These are phyloP conservation scores for Leccinum sublutescens DNA, from an alignment of 768 basidiomycete genomes.

Conservation along the genomic window DNA sequence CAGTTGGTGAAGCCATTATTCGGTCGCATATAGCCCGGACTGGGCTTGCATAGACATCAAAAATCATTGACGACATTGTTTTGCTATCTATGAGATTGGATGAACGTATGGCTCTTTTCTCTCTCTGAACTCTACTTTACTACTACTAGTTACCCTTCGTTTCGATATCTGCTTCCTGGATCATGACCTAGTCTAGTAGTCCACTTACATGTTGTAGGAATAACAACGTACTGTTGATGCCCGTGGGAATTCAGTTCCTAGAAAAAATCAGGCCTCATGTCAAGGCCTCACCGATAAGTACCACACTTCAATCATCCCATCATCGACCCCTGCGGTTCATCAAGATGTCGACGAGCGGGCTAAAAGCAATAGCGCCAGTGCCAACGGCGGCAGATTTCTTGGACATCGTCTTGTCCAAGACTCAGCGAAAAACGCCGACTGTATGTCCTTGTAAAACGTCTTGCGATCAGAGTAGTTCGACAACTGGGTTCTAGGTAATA, in stretches of 20 bases:
- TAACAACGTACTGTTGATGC: constrained; percentile 7
- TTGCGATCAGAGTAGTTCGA: constrained; percentile 4
- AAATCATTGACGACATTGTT: background rate
- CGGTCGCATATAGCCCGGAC: constrained; percentile 61
- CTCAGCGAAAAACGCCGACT: constrained; percentile 96
- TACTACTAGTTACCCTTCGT: constrained; percentile 26
- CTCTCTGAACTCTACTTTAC: constrained; percentile 16
- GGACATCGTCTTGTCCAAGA: constrained; percentile 91
- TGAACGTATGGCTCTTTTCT: constrained; percentile 7
- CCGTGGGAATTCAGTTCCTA: constrained; percentile 13
- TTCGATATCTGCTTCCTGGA: constrained; percentile 28
- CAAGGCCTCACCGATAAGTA: background rate
- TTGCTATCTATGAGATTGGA: constrained; percentile 13
- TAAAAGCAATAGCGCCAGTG: constrained; percentile 98
- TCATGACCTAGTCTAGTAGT: constrained; percentile 21
- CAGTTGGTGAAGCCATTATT: constrained; percentile 67
- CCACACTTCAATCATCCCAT: constrained; percentile 5
- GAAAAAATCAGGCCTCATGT: constrained; percentile 8
- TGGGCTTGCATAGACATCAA: constrained; percentile 35
- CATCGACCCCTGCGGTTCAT: background rate
- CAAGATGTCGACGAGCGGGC: constrained; percentile 77
- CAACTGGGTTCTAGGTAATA: constrained; percentile 62
- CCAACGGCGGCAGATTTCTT: constrained; percentile 94
- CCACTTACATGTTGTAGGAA: constrained; percentile 22
- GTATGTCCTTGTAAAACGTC: constrained; percentile 37